Evolutionary conservation across 768 basidiomycete species (phyloP), one percentile per base, ranked within the genome.

Genomic region (Solioccasus polychromus): DNA sequence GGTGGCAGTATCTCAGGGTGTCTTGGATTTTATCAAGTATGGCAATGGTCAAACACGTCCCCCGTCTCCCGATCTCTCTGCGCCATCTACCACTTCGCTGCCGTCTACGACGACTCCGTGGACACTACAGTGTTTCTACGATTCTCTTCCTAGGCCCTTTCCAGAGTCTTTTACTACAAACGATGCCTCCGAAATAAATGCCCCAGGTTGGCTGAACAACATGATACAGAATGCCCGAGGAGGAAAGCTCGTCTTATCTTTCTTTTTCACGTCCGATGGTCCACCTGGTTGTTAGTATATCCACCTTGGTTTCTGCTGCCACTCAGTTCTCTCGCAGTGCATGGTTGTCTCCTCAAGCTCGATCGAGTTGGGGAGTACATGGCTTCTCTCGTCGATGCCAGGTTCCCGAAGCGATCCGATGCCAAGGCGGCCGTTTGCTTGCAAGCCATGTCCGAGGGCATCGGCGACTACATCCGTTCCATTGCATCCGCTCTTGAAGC

Each of bases 341-440:
- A 83, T 30, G 85, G 85, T 3, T 82, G 78, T 57, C 61, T 88
- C 10, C 69, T 88, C 32, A 78, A 80, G 22, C 52, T 88, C 5
- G 71, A 75, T 32, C 74, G 77, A 22, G 76, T 77, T 3, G 68
- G 66, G 5, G 74, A 78, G 45, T 74, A 71, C 29, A 71, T 67
- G 34, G 78, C 82, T 0, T 88, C 73, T 52, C 60, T 88, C 5
- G 81, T 83, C 23, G 84, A 86, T n/a, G 68, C 80, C 0, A 68
- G 70, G 14, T 87, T 87, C 51, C 53, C 69, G 2, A 83, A 78
- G 54, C 78, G 78, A 3, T 63, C 67, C 0, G 85, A 88, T 42
- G 85, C 85, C n/a, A 85, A 83, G 60, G 71, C 74, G 0, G 87
- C 85, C 0, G 86, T 79, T 3, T 79, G 76, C 48, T 62, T 88